Evolutionary conservation across 345 rosid genomes (phyloP).

Genomic region (Euclidium syriacum): DNA sequence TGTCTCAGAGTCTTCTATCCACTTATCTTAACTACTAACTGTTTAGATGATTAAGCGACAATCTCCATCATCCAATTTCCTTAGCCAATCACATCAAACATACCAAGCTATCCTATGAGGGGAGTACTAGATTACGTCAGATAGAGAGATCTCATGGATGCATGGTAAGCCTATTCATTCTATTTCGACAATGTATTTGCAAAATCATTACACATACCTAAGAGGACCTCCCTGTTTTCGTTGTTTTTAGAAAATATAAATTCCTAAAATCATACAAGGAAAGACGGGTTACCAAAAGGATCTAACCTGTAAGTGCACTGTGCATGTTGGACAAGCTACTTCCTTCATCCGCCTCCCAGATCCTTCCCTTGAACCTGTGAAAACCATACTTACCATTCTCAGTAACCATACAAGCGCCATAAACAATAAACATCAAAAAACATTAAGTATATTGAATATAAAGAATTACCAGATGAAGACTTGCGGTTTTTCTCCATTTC

Average conservation of each 20-base stretch:
- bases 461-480: conserved; percentile 52
- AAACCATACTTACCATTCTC: conserved; percentile 2
- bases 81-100: neutral
- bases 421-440: neutral
- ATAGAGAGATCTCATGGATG: neutral
- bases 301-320: conserved; percentile 91
- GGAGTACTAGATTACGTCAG: neutral
- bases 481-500: conserved; percentile 92
- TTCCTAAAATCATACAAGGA: neutral
- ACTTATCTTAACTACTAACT: neutral
- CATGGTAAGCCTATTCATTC: neutral
- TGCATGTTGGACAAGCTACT: conserved; percentile 97
- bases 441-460: neutral
- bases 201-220: conserved; percentile 1
- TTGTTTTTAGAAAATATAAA: neutral
- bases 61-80: neutral
- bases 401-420: neutral
- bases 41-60: neutral
- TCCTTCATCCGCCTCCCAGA: conserved; percentile 90
- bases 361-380: conserved; percentile 58
- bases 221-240: neutral
- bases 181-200: neutral
- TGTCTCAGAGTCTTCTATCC: neutral
- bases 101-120: neutral
- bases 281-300: neutral